phyloP scores from a whole-genome alignment of 1,284 basidiomycete species.

The Phellinidium pouzarii region DNA sequence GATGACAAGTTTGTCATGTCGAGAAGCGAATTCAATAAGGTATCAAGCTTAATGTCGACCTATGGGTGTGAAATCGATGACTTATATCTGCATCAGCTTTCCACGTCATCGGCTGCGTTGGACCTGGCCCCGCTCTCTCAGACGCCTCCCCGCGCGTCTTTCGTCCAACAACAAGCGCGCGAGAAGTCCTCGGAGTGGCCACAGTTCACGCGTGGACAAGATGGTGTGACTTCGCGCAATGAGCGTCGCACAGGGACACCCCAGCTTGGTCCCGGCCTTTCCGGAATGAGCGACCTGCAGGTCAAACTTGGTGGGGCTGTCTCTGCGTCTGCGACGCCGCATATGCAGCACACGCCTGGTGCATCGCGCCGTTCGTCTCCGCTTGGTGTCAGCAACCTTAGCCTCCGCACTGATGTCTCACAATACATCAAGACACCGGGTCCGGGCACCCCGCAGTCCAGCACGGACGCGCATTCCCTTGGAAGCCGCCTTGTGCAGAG shows the following conservation, averaged over 20 bases:
- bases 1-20: conserved; percentile 72
- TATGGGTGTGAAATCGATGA: conserved; percentile 4
- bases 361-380: conserved; percentile 43
- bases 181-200: conserved; percentile 92
- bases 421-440: conserved; percentile 48
- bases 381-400: conserved; percentile 21
- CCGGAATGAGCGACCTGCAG: conserved; percentile 42
- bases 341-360: conserved; percentile 55
- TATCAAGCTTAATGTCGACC: conserved; percentile 29
- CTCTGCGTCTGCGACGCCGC: conserved; percentile 57
- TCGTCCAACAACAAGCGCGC: conserved; percentile 45
- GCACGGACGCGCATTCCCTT: conserved; percentile 48
- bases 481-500: conserved; percentile 43
- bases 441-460: conserved; percentile 58
- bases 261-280: conserved; percentile 29
- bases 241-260: conserved; percentile 67
- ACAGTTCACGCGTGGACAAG: conserved; percentile 68
- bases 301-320: conserved; percentile 39
- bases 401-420: conserved; percentile 25
- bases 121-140: conserved; percentile 88
- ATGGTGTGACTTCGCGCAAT: conserved; percentile 43
- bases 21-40: conserved; percentile 49
- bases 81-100: conserved; percentile 44
- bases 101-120: conserved; percentile 86
- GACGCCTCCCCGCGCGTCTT: conserved; percentile 62